These are phyloP conservation scores for Eimeria maxima DNA, from an alignment of 169 alveolate genomes.

Conservation along the genomic window DNA sequence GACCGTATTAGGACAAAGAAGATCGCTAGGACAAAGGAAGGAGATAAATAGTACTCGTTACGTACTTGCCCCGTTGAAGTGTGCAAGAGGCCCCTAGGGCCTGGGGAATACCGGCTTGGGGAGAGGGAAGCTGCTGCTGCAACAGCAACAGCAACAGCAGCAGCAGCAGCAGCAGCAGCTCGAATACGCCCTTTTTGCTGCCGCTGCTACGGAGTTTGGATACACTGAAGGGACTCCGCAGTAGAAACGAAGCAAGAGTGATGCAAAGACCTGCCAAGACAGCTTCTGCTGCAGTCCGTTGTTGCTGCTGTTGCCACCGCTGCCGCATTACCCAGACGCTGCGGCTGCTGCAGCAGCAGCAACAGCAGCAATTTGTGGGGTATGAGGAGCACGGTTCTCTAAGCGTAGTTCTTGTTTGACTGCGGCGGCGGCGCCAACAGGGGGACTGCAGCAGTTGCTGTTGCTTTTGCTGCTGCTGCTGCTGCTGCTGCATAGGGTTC, in stretches of 20 bases:
- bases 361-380: background rate
- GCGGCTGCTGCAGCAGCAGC: slow-evolving; percentile 33
- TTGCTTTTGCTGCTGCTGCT: slow-evolving; percentile 8
- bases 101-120: background rate
- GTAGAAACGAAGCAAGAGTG: background rate
- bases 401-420: background rate
- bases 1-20: background rate
- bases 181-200: slow-evolving; percentile 13
- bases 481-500: slow-evolving; percentile 4
- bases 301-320: background rate
- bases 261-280: background rate
- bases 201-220: background rate
- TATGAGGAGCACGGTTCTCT: background rate
- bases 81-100: background rate
- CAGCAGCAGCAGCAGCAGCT: slow-evolving; percentile 33
- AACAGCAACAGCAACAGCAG: slow-evolving; percentile 7
- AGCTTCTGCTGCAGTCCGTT: slow-evolving; percentile 30
- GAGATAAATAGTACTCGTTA: too few species aligned
- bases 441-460: background rate
- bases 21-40: background rate
- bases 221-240: background rate
- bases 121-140: background rate
- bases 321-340: background rate
- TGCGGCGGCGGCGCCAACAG: background rate
- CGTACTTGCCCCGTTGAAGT: background rate